Base-by-base conservation (phyloP, 306 rosid genomes). In the Arachis stenosperma region DNA sequence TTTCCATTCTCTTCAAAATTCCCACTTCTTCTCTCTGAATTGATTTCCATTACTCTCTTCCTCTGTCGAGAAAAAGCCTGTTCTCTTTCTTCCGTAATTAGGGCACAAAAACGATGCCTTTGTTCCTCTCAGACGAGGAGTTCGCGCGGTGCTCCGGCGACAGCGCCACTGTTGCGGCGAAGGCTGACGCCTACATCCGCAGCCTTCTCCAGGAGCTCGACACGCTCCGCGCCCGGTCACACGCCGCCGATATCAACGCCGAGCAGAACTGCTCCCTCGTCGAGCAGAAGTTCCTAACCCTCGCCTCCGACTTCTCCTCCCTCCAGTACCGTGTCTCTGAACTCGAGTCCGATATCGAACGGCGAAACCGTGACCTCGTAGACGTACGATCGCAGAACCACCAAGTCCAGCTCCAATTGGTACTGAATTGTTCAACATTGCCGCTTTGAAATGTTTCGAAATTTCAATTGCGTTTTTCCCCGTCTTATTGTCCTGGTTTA, bases 231-330 rank as follows among this genome's bases (percentile, higher is more conserved):
- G 99, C 99, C 15, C 84, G 84, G 54, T 84, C 89, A 1, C 97
- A 94, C 33, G 99, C 96, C 10, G 81, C 93, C 36, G 81, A 87
- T 71, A 91, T 91, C 41, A 91, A 96, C 71, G 99, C 96, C 56
- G 99, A 94, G 77, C 99, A 94, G 81, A 91, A 90, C 69, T 94
- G 99, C 74, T 86, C 96, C 9, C 86, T 91, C 75, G 84, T 94
- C 75, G 99, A 94, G 86, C 97, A 91, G 96, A 94, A 94, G 86
- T 89, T 83, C 63, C 78, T 91, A 14, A 81, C 93, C 60, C 89
- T 91, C 66, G 53, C 91, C 39, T 76, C 87, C 9, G 99, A 91
- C 64, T 85, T 89, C 87, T 87, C 99, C 14, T 84, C 88, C 78
- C 90, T 94, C 75, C 90, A 91, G 76, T 80, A 87, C 1, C 84